Evolutionary conservation across 2,329 filamentous ascomycete genomes (phyloP).

Genomic region (Akanthomyces dipterigenus): DNA sequence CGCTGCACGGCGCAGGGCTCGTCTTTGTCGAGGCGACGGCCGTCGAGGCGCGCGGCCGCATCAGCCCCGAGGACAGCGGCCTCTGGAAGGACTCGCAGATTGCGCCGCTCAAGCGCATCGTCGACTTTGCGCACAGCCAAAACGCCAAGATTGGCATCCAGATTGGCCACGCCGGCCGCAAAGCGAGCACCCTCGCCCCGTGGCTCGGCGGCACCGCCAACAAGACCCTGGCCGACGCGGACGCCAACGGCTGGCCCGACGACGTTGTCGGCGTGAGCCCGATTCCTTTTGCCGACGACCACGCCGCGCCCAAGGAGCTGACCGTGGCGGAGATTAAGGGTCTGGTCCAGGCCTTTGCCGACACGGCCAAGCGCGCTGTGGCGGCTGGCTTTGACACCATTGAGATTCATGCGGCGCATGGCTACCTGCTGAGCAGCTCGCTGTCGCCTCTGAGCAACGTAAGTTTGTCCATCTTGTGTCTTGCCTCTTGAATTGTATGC

Average conservation of each 20-base stretch:
- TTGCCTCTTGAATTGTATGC: background rate
- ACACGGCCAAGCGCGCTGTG: slow-evolving; percentile 52
- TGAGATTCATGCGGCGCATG: slow-evolving; percentile 60
- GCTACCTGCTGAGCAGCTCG: slow-evolving; percentile 62
- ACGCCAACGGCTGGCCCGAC: slow-evolving; percentile 49
- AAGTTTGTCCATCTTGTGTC: slow-evolving; percentile 17
- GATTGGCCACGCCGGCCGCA: slow-evolving; percentile 72
- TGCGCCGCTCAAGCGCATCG: slow-evolving; percentile 59
- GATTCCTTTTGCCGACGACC: slow-evolving; percentile 53
- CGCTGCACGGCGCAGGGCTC: slow-evolving; percentile 67
- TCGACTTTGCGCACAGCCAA: slow-evolving; percentile 76
- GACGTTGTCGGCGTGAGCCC: slow-evolving; percentile 46
- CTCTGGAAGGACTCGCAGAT: slow-evolving; percentile 84
- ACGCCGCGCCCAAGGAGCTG: slow-evolving; percentile 60
- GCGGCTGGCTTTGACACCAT: slow-evolving; percentile 69
- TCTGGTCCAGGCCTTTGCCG: slow-evolving; percentile 56
- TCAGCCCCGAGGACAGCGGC: slow-evolving; percentile 72
- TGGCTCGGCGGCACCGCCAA: slow-evolving; percentile 52
- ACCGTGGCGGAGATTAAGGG: slow-evolving; percentile 59
- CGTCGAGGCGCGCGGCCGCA: slow-evolving; percentile 69
- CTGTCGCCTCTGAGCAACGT: slow-evolving; percentile 52
- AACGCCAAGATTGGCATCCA: slow-evolving; percentile 72
- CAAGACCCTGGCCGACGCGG: slow-evolving; percentile 45
- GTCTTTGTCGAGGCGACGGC: slow-evolving; percentile 72
- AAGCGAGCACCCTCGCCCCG: slow-evolving; percentile 53